These are phyloP conservation scores for Phytopythium cucurbitacearum DNA, from an alignment of 352 stramenopile genomes.

Conservation along the genomic window DNA sequence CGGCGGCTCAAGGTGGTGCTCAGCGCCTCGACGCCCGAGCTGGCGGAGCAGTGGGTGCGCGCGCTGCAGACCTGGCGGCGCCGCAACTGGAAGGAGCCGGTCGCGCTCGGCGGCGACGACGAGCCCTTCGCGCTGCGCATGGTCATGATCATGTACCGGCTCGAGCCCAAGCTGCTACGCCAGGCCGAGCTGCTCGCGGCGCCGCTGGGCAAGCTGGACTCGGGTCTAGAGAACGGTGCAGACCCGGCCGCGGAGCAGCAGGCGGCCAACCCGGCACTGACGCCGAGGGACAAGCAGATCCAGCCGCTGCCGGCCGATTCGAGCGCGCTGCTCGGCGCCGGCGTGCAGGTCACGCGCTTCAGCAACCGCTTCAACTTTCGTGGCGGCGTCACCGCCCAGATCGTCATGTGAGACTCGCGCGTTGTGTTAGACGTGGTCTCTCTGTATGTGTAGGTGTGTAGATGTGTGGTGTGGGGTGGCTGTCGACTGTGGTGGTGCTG, in stretches of 20 bases:
- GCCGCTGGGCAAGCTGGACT: slow-evolving; percentile 45
- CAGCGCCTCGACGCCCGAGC: slow-evolving; percentile 42
- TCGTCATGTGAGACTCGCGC: slow-evolving; percentile 7
- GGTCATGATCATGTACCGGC: slow-evolving; percentile 61
- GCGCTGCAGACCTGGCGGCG: slow-evolving; percentile 73
- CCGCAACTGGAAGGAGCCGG: slow-evolving; percentile 70
- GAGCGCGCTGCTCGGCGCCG: slow-evolving; percentile 9
- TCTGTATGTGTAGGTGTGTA: neutral
- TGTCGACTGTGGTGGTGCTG: no score
- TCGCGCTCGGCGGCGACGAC: slow-evolving; percentile 60
- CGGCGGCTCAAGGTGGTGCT: slow-evolving; percentile 48
- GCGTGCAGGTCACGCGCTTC: slow-evolving; percentile 28
- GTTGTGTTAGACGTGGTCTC: neutral
- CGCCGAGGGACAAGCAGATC: slow-evolving; percentile 13
- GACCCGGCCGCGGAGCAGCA: slow-evolving; percentile 8
- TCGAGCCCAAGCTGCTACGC: slow-evolving; percentile 62
- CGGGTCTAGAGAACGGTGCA: slow-evolving; percentile 25
- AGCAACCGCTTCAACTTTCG: slow-evolving; percentile 22
- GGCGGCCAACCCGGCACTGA: slow-evolving; percentile 3
- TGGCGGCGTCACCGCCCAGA: slow-evolving; percentile 22
- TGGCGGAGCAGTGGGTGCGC: slow-evolving; percentile 54
- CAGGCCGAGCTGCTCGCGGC: slow-evolving; percentile 22
- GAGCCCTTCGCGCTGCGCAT: slow-evolving; percentile 59
- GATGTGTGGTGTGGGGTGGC: neutral
- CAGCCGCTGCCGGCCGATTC: slow-evolving; percentile 9